Conservation (phyloP, 139 green algal species). For the Helicosporidium sp. region DNA sequence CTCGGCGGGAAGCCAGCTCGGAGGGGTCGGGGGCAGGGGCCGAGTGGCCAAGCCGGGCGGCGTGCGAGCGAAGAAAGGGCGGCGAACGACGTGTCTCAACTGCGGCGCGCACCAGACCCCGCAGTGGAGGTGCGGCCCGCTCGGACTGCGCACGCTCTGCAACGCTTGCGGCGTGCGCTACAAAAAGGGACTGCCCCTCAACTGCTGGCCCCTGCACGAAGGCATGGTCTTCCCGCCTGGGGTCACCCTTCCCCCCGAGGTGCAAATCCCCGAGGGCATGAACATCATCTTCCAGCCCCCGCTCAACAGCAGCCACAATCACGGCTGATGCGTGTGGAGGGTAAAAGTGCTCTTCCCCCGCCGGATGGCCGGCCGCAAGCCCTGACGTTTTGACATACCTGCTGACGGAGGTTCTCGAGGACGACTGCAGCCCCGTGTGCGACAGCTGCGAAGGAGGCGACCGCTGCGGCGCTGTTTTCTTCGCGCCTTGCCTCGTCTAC, state of each 20-base stretch:
- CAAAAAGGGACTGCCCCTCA: conserved; percentile 39
- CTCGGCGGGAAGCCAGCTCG: neutral
- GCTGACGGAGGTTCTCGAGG: too few species aligned
- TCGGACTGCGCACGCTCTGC: conserved; percentile 57
- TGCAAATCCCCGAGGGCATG: conserved; percentile 13
- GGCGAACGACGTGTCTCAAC: conserved; percentile 29
- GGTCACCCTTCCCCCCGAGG: conserved; percentile 5
- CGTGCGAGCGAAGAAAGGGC: conserved; percentile 13
- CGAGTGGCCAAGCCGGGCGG: too few species aligned
- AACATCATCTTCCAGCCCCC: conserved; percentile 14
- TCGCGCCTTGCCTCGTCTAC: too few species aligned
- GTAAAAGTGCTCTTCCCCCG: too few species aligned
- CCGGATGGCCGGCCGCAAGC: too few species aligned
- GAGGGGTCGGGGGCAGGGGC: too few species aligned
- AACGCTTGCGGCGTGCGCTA: conserved; percentile 62
- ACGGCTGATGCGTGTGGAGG: too few species aligned
- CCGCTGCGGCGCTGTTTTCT: too few species aligned
- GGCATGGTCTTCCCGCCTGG: conserved; percentile 21
- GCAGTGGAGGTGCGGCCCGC: conserved; percentile 54
- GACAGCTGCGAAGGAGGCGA: too few species aligned
- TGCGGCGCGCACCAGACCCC: conserved; percentile 33
- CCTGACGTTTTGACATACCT: too few species aligned
- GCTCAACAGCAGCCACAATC: too few species aligned
- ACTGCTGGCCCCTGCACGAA: conserved; percentile 19
- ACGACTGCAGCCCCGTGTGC: too few species aligned